Evolutionary conservation across 169 alveolate genomes (phyloP), one percentile per base, ranked within the genome.

Genomic region (Cryptosporidium bovis): DNA sequence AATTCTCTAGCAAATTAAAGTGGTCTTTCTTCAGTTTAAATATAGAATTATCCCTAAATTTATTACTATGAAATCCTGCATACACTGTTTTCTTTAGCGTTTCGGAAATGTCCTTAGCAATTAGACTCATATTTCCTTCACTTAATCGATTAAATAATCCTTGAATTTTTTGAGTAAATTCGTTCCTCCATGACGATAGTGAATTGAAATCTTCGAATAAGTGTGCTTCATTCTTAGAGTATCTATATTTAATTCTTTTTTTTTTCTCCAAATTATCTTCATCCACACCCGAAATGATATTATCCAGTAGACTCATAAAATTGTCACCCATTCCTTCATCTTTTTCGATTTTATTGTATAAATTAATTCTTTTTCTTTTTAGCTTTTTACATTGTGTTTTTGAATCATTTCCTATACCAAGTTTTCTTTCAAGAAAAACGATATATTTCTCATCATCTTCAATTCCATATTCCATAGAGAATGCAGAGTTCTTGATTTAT

Each of bases 91-190:
- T 18, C 13, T 77, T 56, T 5, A 40, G 13, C 27, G 40, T 15
- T 16, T 77, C 87, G 13, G 50, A 20, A 40, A 77, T 46, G 31
- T 62, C 51, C 44, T 60, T 62, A 16, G 66, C 40, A 2, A 77
- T 77, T 60, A 77, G 8, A 27, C 64, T 77, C 87, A 77, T 77
- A 62, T 77, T 77, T 13, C 87, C 87, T 48, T 77, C 87, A 60
- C 87, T 77, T 40, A 77, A 62, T 40, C 87, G 27, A 77, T 77
- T 77, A 4, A 77, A 62, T 29, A 77, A 27, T 12, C 87, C 87
- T 44, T 77, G 87, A n/a, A 60, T 29, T 24, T 40, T 77, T 18
- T 27, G 71, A 1, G 24, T 16, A 62, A 27, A 77, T 10, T 62
- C 50, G 24, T 24, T 46, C 10, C 55, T 5, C 87, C 87, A 77